Base-by-base conservation (phyloP, 345 rosid species). In the Arabidopsis arenosa region DNA sequence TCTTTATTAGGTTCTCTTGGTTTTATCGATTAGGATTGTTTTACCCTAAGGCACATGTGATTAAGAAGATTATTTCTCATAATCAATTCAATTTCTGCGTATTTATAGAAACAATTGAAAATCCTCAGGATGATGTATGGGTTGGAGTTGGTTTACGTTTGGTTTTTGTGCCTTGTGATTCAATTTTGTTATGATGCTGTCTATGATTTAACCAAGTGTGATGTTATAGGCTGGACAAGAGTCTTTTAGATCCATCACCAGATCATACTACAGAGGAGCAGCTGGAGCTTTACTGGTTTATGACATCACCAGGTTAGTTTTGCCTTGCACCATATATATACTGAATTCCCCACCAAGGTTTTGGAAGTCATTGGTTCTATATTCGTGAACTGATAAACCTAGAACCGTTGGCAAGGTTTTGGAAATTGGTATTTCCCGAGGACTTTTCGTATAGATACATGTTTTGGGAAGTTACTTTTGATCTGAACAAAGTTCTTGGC, bases 211-310 rank as follows among this genome's bases (percentile, higher is more conserved):
- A 43, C 54, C 36, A n/a, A 60, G 40, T 9, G 35, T 60, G 53
- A 26, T 74, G 41, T 63, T 66, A 63, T 67, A 94, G 96, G 98
- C 98, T 15, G 97, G 96, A 21, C 98, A 94, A 85, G 98, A 94
- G 83, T 92, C 96, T 35, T 94, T 94, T 79, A 87, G 98, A 81
- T 94, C 98, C 28, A 94, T 94, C 78, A 92, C 98, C 0, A 87
- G 98, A 79, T 94, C 98, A 37, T 94, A 94, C 77, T 92, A 94
- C 76, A 84, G 98, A 81, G 98, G 98, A 51, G 97, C 98, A n/a
- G 98, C 98, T 21, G 98, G 97, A 62, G 98, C 98, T 30, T 91
- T 93, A 80, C 84, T 93, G 47, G 97, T 92, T 62, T 94, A 92
- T 80, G 98, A 94, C 73, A 94, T 92, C 68, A 94, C 98, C 79